Base-by-base conservation (phyloP, 352 stramenopile genomes). In the Globisporangium yorkense region DNA sequence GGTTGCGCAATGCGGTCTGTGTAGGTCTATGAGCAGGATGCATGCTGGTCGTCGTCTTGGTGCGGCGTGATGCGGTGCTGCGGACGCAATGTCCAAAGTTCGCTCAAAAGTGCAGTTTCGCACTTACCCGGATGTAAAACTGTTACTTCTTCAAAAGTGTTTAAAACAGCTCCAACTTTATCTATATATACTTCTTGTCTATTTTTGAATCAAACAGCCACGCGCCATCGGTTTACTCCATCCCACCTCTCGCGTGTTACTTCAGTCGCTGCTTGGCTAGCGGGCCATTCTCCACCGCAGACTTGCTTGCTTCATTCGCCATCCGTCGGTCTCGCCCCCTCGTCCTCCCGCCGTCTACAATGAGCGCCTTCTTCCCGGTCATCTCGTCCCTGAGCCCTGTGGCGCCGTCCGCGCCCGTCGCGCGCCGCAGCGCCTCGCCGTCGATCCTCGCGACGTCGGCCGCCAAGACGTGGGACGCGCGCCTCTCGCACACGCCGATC, bases 291-390 rank as follows among this genome's bases (percentile, higher is more conserved):
- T 45, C 54, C 65, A 54, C 69, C 69, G 44, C 68, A 43, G 51
- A n/a, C 59, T 62, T 52, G 20, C 37, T 18, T 10, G 0, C 18
- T 21, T 77, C 79, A 89, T 86, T 87, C 76, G 65, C 75, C 74
- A 82, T 85, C 78, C 71, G 75, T 70, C 75, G 68, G 60, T 83
- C 66, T 66, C 72, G 66, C 71, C 65, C 68, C 48, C 61, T 64
- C 59, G 57, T 54, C 57, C 6, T 15, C 6, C 20, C 21, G 8
- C 43, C 43, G 40, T 35, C 29, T 33, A 75, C 3, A 40, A 90
- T 90, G 80, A 86, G 74, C 70, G 70, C 72, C 20, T 91, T 91
- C 71, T 91, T 91, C 68, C 81, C 81, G 51, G 66, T 84, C 39
- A 88, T 91, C 74, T 84, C 77, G 57, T 63, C 75, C 41, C 71